These are phyloP conservation scores for Trypanosoma mega DNA, from an alignment of 208 protist species.

Conservation along the genomic window DNA sequence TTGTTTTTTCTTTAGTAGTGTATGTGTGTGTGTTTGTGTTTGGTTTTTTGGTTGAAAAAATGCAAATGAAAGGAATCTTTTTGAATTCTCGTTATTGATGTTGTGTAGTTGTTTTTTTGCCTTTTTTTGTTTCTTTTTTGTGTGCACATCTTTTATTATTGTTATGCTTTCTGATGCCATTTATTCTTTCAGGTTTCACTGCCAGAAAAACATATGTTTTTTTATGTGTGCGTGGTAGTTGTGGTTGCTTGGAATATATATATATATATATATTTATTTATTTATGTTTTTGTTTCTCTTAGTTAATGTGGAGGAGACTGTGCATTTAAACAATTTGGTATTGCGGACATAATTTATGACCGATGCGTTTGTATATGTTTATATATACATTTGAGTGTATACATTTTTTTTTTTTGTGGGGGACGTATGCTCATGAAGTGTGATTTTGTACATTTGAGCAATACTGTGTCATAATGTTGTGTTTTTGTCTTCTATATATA, in stretches of 20 bases:
- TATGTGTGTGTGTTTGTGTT: background rate
- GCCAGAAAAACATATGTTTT: background rate
- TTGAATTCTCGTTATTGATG: no score
- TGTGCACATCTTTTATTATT: no score
- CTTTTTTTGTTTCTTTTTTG: no score
- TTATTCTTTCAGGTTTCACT: background rate
- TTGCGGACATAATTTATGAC: no score
- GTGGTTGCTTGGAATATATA: background rate
- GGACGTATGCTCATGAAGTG: no score
- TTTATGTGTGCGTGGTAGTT: constrained; percentile 7
- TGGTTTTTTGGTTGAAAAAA: no score
- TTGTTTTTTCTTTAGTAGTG: background rate
- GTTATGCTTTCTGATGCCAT: background rate
- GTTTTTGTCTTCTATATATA: background rate
- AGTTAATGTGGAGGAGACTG: background rate
- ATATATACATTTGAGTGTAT: no score
- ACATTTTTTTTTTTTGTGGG: no score
- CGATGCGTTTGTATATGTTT: no score
- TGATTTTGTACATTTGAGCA: no score
- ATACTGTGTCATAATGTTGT: no score
- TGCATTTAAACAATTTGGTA: background rate
- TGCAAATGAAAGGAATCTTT: no score
- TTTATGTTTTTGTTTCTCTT: constrained; percentile 10
- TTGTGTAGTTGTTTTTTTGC: constrained; percentile 19
- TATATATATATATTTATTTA: constrained; percentile 6